These are phyloP conservation scores for Ottelia alismoides DNA, from an alignment of 106 monocot species.

Conservation along the genomic window DNA sequence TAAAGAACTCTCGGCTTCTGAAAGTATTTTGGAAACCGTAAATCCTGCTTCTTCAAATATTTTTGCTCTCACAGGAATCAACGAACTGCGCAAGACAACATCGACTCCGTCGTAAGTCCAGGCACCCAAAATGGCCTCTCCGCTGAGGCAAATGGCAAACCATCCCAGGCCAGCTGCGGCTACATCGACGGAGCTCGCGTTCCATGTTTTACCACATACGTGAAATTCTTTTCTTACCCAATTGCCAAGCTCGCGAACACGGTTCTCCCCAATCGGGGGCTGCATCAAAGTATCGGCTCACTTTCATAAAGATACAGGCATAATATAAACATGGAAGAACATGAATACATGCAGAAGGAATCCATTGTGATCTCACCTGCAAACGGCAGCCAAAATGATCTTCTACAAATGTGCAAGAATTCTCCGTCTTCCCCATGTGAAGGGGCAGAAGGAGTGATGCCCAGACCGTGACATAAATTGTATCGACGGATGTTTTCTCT, in stretches of 20 bases:
- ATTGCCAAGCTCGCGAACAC: too few relatives aligned
- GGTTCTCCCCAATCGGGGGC: slow-evolving; percentile 60
- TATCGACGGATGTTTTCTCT: slow-evolving; percentile 40
- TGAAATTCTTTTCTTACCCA: slow-evolving; percentile 60
- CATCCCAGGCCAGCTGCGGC: slow-evolving; percentile 77
- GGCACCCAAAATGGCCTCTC: slow-evolving; percentile 48
- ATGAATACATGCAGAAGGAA: neutral
- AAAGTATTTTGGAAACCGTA: too few relatives aligned
- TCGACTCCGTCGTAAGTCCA: too few relatives aligned
- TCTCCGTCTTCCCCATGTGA: slow-evolving; percentile 82
- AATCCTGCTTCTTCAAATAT: slow-evolving; percentile 77
- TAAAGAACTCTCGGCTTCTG: slow-evolving; percentile 42
- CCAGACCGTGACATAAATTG: slow-evolving; percentile 73
- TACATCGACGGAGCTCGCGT: slow-evolving; percentile 50
- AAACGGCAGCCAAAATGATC: slow-evolving; percentile 71
- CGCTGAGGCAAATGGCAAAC: slow-evolving; percentile 67
- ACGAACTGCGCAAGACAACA: slow-evolving; percentile 35
- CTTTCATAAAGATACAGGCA: too few relatives aligned
- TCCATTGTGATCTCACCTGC: slow-evolving; percentile 60
- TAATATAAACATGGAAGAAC: too few relatives aligned
- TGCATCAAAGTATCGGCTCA: slow-evolving; percentile 25
- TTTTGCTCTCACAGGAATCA: slow-evolving; percentile 36
- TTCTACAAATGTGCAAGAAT: slow-evolving; percentile 38
- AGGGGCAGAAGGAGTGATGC: slow-evolving; percentile 76
- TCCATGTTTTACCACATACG: slow-evolving; percentile 62